Evolutionary conservation across 2,329 filamentous ascomycete species (phyloP), one percentile per base, ranked within the genome.

Genomic region (Aureobasidium lini): DNA sequence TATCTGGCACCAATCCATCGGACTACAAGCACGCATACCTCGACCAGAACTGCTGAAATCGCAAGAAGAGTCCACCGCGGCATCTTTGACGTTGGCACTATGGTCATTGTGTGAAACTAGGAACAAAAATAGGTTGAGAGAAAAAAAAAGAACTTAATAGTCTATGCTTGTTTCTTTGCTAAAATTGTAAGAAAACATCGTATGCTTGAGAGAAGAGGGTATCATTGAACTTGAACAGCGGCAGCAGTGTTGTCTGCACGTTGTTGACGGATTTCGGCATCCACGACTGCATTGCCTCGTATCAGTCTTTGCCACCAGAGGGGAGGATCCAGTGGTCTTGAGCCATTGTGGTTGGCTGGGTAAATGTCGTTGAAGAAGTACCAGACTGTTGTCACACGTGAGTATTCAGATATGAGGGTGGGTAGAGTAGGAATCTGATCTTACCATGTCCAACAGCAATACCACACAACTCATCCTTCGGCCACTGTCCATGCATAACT

Each of bases 311-410:
- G 83, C 93, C 93, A 99, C 86, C 90, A 96, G 61, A 78, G 76
- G 0, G 94, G 94, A 39, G 94, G 93, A 67, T 96, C 93, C 49
- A 99, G 79, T 0, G 94, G 94, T 59, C 89, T 82, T 54, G 88
- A 86, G 16, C 90, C 90, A 63, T 88, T 85, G 74, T 96, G 89
- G 44, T 96, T 82, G 3, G 91, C 89, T 3, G 94, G 94, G 73
- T 96, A 99, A 15, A 99, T 92, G 72, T 99, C 94, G 61, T 86
- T 89, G 74, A 97, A 96, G 77, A 96, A 99, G 74, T 97, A 99
- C 88, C 92, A 97, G 42, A 97, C 81, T 82, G 53, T 6, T 50
- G 47, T 3, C 9, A 28, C 43, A 57, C 10, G 16, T 4, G 3
- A 15, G 8, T 23, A 29, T 48, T 37, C 13, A 23, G 23, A 23